These are phyloP conservation scores for Gossypium gossypioides DNA, from an alignment of 441 rosid species.

Conservation along the genomic window DNA sequence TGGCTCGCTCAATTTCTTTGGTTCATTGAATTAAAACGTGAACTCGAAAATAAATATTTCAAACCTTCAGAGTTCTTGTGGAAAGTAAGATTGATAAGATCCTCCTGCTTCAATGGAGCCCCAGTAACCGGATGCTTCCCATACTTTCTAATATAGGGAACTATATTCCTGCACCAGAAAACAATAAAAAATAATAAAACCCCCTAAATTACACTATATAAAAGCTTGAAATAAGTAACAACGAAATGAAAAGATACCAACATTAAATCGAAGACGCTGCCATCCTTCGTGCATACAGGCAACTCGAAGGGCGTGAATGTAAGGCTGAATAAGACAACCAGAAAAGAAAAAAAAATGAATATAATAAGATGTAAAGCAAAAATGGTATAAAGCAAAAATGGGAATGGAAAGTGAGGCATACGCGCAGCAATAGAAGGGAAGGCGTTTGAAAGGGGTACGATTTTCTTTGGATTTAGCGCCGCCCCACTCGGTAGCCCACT, in stretches of 20 bases:
- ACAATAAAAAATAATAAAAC: background rate
- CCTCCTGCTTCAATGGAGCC: constrained; percentile 56
- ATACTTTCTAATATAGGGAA: constrained; percentile 70
- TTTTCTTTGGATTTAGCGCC: constrained; percentile 82
- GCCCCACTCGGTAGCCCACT: constrained; percentile 99
- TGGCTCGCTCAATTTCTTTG: background rate
- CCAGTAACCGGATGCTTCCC: constrained; percentile 88
- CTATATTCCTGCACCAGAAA: constrained; percentile 45
- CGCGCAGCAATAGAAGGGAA: constrained; percentile 98
- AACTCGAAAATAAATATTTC: background rate
- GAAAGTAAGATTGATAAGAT: constrained; percentile 64
- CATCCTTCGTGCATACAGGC: constrained; percentile 73
- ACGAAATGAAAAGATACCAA: constrained; percentile 23
- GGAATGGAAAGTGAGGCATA: constrained; percentile 17
- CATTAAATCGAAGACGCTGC: constrained; percentile 80
- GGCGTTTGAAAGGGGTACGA: constrained; percentile 77
- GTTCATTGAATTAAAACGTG: background rate
- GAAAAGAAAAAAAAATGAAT: background rate
- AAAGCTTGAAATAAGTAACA: background rate
- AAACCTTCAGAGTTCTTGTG: constrained; percentile 80
- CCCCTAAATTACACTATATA: background rate
- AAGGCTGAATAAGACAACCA: constrained; percentile 45
- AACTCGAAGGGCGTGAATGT: constrained; percentile 78
- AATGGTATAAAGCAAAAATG: background rate
- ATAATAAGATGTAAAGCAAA: background rate